Evolutionary conservation across 257 asterid species (phyloP), one percentile per base, ranked within the genome.

Genomic region (Salvia hispanica): DNA sequence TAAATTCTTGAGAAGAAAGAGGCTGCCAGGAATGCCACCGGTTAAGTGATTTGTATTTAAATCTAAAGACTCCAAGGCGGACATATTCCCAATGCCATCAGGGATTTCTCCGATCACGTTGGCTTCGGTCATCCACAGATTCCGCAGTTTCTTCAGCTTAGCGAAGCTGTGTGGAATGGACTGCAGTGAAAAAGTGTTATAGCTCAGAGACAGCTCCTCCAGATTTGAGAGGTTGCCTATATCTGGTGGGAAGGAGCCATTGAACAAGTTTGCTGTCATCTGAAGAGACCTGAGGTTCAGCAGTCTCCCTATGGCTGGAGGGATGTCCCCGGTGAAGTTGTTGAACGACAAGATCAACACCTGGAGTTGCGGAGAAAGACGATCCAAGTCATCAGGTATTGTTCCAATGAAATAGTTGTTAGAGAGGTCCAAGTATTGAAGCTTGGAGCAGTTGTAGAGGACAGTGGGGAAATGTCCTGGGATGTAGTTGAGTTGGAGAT

Each of bases 61-160:
- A 67, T 90, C 98, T 52, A 93, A 64, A 31, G 0, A 60, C 36
- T 86, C 95, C 51, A 93, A 71, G 28, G 83, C 81, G 6, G 85
- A 53, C 88, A 86, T 74, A n/a, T 82, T 82, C 40, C 84, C 88
- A 37, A 90, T 78, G 51, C 45, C 43, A n/a, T 77, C 73, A 0
- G 98, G 98, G 11, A 93, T 81, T 69, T 86, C 86, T 54, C 95
- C 95, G 0, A 82, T 70, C 81, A 93, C 60, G 73, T 82, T 74
- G 0, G 86, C 3, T 1, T 15, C 50, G 0, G 54, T 47, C 83
- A 90, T 83, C 88, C 84, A 84, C 0, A 90, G 59, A 3, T 40
- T 59, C 64, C 61, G 90, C 74, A 93, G 76, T 28, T 80, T 93
- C 60, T 64, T 80, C 79, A 93, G 48, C 74, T 67, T 63, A 6